Percentiles rank a stretch among this genome's conserved stretches.
These are phyloP conservation scores for Canavalia ensiformis DNA, from an alignment of 306 rosid species.

Conservation along the genomic window DNA sequence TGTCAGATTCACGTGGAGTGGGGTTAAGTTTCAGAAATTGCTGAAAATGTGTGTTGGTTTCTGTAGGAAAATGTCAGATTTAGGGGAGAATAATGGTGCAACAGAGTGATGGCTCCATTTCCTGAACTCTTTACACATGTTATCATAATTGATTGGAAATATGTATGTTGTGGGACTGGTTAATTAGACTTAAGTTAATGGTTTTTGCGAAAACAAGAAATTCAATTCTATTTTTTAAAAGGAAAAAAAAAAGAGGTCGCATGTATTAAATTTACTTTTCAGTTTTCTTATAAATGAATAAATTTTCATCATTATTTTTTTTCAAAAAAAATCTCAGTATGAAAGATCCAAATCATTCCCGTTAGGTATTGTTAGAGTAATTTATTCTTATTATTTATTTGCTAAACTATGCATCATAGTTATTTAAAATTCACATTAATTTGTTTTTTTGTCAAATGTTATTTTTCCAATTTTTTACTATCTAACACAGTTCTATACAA, in stretches of 20 bases:
- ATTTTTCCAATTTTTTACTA: too few species aligned
- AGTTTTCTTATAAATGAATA: neutral
- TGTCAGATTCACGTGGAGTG: constrained; percentile 70
- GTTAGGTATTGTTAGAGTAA: neutral
- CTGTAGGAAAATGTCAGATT: constrained; percentile 55
- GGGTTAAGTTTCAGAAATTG: constrained; percentile 52
- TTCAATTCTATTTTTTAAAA: neutral
- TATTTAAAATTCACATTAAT: too few species aligned
- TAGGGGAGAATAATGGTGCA: constrained; percentile 45
- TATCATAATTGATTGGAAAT: neutral
- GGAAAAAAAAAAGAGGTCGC: neutral
- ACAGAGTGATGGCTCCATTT: constrained; percentile 50
- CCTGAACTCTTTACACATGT: constrained; percentile 37
- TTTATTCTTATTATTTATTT: neutral
- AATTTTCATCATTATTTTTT: neutral
- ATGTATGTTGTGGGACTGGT: neutral
- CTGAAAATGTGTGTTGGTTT: constrained; percentile 48
- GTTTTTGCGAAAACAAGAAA: neutral
- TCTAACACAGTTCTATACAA: too few species aligned
- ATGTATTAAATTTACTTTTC: neutral
- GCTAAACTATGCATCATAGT: neutral
- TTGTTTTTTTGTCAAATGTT: too few species aligned
- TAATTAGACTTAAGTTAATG: neutral
- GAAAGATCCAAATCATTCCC: neutral
- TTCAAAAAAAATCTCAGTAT: neutral